Conservation (phyloP, 2,329 filamentous ascomycete species). For the Cladophialophora chaetospira region DNA sequence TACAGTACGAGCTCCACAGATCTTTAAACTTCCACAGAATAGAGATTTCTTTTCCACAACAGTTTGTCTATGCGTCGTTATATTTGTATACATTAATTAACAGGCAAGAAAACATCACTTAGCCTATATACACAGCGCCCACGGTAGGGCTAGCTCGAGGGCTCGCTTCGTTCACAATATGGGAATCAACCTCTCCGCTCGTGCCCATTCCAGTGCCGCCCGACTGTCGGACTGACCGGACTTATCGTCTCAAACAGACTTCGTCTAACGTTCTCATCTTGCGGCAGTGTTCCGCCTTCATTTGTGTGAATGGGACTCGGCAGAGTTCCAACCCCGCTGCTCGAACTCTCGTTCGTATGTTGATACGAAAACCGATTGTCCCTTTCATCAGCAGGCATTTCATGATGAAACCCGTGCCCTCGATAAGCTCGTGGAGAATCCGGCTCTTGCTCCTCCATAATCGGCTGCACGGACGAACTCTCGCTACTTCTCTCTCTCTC, state of each 20-base stretch:
- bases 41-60: background rate
- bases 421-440: background rate
- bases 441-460: constrained; percentile 17
- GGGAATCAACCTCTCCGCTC: background rate
- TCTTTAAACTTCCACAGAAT: too few species aligned
- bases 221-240: constrained; percentile 22
- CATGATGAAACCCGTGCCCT: background rate
- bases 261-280: constrained; percentile 14
- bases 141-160: too few species aligned
- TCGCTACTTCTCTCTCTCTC: constrained; percentile 8
- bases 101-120: too few species aligned
- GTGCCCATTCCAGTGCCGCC: constrained; percentile 1
- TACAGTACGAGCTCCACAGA: too few species aligned
- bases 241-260: constrained; percentile 23
- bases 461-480: constrained; percentile 23
- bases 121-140: background rate
- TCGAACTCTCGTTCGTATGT: constrained; percentile 20
- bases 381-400: background rate
- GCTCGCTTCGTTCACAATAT: background rate
- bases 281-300: background rate
- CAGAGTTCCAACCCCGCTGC: constrained; percentile 22
- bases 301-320: constrained; percentile 8
- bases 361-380: constrained; percentile 12
- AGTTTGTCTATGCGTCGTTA: background rate
- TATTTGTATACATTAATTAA: background rate